Evolutionary conservation across 1,284 basidiomycete genomes (phyloP).

Genomic region (Vanrija pseudolonga): DNA sequence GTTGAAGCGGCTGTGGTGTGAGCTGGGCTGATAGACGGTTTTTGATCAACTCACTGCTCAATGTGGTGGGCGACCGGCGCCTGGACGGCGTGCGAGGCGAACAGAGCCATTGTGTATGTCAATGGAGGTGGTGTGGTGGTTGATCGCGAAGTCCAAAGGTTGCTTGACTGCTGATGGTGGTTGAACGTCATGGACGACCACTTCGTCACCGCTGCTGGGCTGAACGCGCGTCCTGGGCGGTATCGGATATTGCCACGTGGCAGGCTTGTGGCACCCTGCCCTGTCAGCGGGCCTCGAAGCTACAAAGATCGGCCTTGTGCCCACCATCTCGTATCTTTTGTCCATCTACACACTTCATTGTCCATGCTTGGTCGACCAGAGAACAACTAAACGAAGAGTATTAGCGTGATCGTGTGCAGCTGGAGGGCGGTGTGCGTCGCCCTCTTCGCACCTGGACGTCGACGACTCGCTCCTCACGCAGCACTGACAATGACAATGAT

Average conservation of each 20-base stretch:
- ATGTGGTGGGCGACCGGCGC: conserved; percentile 33
- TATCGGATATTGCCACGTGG: conserved; percentile 10
- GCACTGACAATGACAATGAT: too few species aligned
- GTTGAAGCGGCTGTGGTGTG: conserved; percentile 58
- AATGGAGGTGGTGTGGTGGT: neutral
- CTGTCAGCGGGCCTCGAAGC: neutral
- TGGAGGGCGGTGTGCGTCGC: too few species aligned
- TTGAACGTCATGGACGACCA: neutral
- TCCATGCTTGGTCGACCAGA: too few species aligned
- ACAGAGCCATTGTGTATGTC: conserved; percentile 36
- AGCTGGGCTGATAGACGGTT: too few species aligned
- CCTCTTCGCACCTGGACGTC: too few species aligned
- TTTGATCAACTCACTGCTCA: conserved; percentile 45
- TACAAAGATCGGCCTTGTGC: too few species aligned
- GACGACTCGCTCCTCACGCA: too few species aligned
- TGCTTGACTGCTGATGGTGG: neutral
- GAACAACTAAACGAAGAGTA: too few species aligned
- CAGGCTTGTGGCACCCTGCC: conserved; percentile 3
- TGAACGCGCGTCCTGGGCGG: conserved; percentile 14
- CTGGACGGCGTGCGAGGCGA: conserved; percentile 22
- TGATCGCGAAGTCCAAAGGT: neutral
- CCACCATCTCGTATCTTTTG: too few species aligned
- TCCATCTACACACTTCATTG: too few species aligned
- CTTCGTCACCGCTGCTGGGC: conserved; percentile 7
- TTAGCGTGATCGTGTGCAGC: too few species aligned